phyloP scores from a whole-genome alignment of 352 stramenopile species.

The Phytophthora sp. region DNA sequence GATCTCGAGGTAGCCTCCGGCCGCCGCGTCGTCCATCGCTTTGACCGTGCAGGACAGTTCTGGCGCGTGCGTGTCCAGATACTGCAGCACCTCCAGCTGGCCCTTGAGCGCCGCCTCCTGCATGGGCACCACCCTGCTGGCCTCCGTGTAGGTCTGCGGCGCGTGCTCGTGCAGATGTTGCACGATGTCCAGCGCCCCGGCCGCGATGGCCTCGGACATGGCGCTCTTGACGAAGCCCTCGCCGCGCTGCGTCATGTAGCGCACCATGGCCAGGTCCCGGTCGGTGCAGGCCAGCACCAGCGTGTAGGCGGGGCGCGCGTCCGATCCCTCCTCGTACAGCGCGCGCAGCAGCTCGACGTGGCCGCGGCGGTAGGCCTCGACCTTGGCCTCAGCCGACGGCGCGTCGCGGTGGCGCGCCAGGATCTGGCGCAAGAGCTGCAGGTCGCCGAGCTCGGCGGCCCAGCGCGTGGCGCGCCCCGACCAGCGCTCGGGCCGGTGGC shows the following conservation, averaged over 20 bases:
- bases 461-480: conserved; percentile 37
- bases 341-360: conserved; percentile 56
- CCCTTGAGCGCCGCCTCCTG: conserved; percentile 39
- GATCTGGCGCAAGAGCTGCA: conserved; percentile 37
- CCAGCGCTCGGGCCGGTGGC: conserved; percentile 54
- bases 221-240: conserved; percentile 65
- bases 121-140: conserved; percentile 53
- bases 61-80: conserved; percentile 30
- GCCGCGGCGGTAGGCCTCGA: conserved; percentile 43
- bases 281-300: conserved; percentile 46
- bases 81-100: conserved; percentile 40
- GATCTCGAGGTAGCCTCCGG: conserved; percentile 27
- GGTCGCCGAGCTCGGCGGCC: conserved; percentile 44
- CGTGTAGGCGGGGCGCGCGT: conserved; percentile 45
- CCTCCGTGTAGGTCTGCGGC: conserved; percentile 43
- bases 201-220: conserved; percentile 53
- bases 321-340: conserved; percentile 58
- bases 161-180: conserved; percentile 53
- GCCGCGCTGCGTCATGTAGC: conserved; percentile 44
- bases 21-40: conserved; percentile 40
- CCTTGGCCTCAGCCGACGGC: conserved; percentile 52
- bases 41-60: conserved; percentile 32
- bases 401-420: conserved; percentile 36
- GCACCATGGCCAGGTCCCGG: conserved; percentile 56
- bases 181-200: conserved; percentile 54